Conservation (phyloP, 2,329 filamentous ascomycete species). For the Neospermospora avenae region DNA sequence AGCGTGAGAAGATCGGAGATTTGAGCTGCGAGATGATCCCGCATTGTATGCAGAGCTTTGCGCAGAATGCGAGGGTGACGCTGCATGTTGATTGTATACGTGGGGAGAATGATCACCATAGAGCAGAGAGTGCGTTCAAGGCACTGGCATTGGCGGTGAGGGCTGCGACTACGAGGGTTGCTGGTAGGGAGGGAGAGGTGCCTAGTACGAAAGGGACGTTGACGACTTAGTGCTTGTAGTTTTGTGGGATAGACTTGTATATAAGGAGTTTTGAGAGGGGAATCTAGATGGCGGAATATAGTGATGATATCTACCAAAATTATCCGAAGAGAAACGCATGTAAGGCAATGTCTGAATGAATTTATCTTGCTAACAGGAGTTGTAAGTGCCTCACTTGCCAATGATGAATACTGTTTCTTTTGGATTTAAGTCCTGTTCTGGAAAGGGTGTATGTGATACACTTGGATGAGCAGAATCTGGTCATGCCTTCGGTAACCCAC, state of each 20-base stretch:
- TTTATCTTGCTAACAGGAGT: too few relatives aligned
- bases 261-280: not conserved
- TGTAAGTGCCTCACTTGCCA: too few relatives aligned
- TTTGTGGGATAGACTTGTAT: not conserved
- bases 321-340: too few relatives aligned
- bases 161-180: constrained; percentile 70
- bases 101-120: constrained; percentile 92
- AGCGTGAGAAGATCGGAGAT: constrained; percentile 90
- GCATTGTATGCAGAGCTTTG: constrained; percentile 92
- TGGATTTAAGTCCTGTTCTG: too few relatives aligned
- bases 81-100: constrained; percentile 90
- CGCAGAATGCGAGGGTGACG: constrained; percentile 85
- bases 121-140: constrained; percentile 96
- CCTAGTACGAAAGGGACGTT: constrained; percentile 95
- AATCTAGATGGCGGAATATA: not conserved
- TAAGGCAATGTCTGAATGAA: too few relatives aligned
- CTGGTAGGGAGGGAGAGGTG: constrained; percentile 84
- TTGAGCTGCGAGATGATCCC: constrained; percentile 96
- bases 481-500: too few relatives aligned
- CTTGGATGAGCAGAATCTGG: too few relatives aligned
- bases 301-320: not conserved
- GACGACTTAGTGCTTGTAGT: constrained; percentile 44
- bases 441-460: too few relatives aligned
- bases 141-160: constrained; percentile 84
- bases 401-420: too few relatives aligned